Conservation (phyloP, 2,329 filamentous ascomycete genomes). For the Botrytis elliptica region DNA sequence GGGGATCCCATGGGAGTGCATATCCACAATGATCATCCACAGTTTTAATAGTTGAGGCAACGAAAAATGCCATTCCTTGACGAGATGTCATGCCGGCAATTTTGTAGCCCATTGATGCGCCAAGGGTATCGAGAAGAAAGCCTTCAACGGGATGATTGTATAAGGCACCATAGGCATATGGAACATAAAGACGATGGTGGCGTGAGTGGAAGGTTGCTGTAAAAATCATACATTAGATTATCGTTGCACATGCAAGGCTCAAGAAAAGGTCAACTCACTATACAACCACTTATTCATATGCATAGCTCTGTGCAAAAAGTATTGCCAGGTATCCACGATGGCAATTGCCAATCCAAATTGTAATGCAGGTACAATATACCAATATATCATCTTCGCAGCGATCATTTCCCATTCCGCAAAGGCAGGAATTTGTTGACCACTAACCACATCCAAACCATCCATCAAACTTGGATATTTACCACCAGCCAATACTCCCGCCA, state of each 20-base stretch:
- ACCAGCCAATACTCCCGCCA: constrained; percentile 75
- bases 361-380: constrained; percentile 68
- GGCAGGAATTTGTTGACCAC: constrained; percentile 57
- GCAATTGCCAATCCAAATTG: constrained; percentile 75
- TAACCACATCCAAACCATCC: constrained; percentile 54
- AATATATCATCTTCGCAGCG: constrained; percentile 76
- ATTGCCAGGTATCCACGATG: constrained; percentile 95
- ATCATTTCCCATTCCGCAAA: constrained; percentile 83
- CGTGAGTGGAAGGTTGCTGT: constrained; percentile 86
- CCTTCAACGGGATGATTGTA: constrained; percentile 97
- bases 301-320: constrained; percentile 95
- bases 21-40: constrained; percentile 98
- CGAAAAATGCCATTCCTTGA: constrained; percentile 88
- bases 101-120: constrained; percentile 81
- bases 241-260: background rate
- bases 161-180: constrained; percentile 92
- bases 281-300: constrained; percentile 98
- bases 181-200: constrained; percentile 95
- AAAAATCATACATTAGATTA: constrained; percentile 25
- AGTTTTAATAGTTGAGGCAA: constrained; percentile 87
- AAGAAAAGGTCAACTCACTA: constrained; percentile 56
- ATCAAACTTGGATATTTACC: constrained; percentile 75
- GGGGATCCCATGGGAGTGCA: constrained; percentile 88
- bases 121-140: constrained; percentile 87
- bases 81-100: constrained; percentile 77